Base-by-base conservation (phyloP, 805 yeast species). In the Helenozyma baotianmanensis region DNA sequence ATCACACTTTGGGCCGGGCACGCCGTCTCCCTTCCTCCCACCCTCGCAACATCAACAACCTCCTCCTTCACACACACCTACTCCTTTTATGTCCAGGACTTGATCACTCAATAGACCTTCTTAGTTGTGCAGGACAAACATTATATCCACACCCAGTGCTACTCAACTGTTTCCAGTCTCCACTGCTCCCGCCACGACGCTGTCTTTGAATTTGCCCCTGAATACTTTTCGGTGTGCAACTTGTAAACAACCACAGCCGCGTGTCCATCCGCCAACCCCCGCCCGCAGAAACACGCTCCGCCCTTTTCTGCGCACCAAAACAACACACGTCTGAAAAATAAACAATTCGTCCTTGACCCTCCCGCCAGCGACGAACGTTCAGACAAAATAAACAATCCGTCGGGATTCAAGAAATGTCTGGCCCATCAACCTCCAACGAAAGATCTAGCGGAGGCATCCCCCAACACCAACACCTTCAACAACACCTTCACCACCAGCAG, bases 31-130 rank as follows among this genome's bases (percentile, higher is more conserved):
- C 36, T 27, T 23, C 24, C 36, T 42, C 37, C 32, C 40, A 43
- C 13, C 36, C 42, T 29, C 37, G 35, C 43, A 26, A 35, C 41
- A 33, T 37, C 43, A 40, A 43, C 43, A 38, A 39, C 26, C 27
- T 40, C 44, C 47, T 39, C 45, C 38, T 43, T 36, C 48, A 39
- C 47, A 44, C 47, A 44, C 47, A 40, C 47, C 45, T 43, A 43
- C 50, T 43, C 34, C 50, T 43, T 43, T 39, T 45, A 38, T 45
- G 48, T 45, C 48, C 50, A 45, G 50, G 50, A 45, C 44, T 26
- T 43, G 37, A 34, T 23, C 37, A 15, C 21, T 21, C 29, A 42
- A 24, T 26, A 36, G 29, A 34, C 12, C 31, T 29, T 25, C 38
- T 27, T 29, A 43, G 48, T 42, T 43, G 48, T 43, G 48, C 48